Conservation (phyloP, 495 filamentous ascomycete genomes). For the Aspergillus baeticus region DNA sequence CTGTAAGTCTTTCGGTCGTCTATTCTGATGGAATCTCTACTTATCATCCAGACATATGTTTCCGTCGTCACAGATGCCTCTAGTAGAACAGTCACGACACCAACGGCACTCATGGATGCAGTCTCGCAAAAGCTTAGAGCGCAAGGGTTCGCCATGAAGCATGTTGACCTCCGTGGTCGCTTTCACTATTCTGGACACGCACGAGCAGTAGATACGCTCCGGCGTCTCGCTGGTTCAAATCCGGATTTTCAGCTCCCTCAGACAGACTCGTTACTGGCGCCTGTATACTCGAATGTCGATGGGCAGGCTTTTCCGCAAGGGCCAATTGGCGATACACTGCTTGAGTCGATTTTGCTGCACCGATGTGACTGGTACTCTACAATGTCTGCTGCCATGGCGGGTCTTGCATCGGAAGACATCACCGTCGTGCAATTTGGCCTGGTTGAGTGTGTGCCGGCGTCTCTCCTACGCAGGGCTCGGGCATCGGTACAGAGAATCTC, state of each 20-base stretch:
- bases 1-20: neutral
- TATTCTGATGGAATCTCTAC: no score
- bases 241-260: neutral
- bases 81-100: neutral
- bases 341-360: neutral
- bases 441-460: neutral
- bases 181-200: neutral
- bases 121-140: neutral
- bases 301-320: neutral
- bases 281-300: conserved; percentile 1
- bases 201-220: neutral
- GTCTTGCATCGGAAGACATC: neutral
- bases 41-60: neutral
- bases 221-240: neutral
- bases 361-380: neutral
- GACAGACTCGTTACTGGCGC: neutral
- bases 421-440: neutral
- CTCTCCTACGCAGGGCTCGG: neutral
- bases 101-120: neutral
- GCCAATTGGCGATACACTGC: neutral
- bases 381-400: neutral
- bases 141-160: neutral
- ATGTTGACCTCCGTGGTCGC: neutral
- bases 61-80: neutral
- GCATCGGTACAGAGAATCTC: neutral